A percentile compares a stretch with the other conserved stretches of the same genome.
Evolutionary conservation across 1,284 basidiomycete species (phyloP).

Genomic region (Phellinidium pouzarii): DNA sequence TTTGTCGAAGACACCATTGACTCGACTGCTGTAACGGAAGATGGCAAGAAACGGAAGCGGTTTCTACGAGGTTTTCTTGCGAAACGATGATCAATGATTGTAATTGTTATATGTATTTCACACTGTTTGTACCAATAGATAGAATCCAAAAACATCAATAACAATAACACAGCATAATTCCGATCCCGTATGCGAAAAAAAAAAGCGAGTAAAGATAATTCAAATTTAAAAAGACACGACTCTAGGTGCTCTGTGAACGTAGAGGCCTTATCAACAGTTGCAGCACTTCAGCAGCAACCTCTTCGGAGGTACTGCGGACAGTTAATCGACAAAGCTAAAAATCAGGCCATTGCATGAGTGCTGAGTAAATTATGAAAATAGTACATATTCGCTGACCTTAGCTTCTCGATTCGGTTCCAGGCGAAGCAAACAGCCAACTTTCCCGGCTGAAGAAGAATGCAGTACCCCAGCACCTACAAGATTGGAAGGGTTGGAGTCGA

Average conservation of each 20-base stretch:
- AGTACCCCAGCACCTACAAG: conserved; percentile 90
- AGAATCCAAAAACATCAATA: neutral
- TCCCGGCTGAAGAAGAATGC: conserved; percentile 81
- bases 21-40: neutral
- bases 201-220: neutral
- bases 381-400: conserved; percentile 50
- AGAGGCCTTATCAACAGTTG: conserved; percentile 57
- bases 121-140: conserved; percentile 6
- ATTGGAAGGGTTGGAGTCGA: conserved; percentile 85
- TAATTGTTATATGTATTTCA: neutral
- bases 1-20: neutral
- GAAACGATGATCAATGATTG: neutral
- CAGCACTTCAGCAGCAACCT: conserved; percentile 79
- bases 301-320: conserved; percentile 90
- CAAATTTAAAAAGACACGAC: neutral
- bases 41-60: conserved; percentile 9
- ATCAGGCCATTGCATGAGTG: conserved; percentile 11
- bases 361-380: neutral
- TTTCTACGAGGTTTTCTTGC: conserved; percentile 9
- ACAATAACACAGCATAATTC: conserved; percentile 3
- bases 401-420: conserved; percentile 94
- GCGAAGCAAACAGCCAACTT: conserved; percentile 90
- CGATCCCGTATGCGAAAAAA: neutral
- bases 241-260: neutral
- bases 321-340: conserved; percentile 86